A percentile compares a stretch with the other conserved stretches of the same genome.
Conservation (phyloP, 139 green algal species). For the Micractinium sp. region DNA sequence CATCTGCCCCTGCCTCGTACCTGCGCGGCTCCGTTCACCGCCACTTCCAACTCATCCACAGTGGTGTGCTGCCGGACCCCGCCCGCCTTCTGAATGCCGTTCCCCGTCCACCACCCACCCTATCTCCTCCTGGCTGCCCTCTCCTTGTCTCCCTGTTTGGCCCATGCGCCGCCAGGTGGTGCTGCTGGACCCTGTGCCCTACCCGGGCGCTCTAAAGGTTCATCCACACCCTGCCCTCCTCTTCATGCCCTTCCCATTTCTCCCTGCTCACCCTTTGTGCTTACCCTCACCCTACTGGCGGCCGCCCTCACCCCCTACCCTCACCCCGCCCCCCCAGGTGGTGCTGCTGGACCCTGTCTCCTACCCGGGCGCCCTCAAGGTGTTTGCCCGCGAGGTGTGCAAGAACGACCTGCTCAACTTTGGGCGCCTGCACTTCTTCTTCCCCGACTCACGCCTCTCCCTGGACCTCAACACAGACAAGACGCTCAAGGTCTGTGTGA, state of each 20-base stretch:
- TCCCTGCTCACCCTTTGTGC: too few species aligned
- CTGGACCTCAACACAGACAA: conserved; percentile 92
- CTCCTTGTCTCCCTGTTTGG: neutral
- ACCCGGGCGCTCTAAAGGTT: conserved; percentile 84
- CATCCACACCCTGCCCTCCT: too few species aligned
- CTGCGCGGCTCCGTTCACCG: too few species aligned
- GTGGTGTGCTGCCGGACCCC: too few species aligned
- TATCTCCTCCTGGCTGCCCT: too few species aligned
- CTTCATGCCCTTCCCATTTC: too few species aligned
- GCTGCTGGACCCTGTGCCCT: conserved; percentile 88
- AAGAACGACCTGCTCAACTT: conserved; percentile 94
- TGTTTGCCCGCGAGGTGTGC: conserved; percentile 85
- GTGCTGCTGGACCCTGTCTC: conserved; percentile 85
- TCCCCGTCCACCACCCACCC: too few species aligned
- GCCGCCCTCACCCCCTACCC: too few species aligned
- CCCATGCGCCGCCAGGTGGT: conserved; percentile 61
- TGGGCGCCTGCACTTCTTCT: conserved; percentile 92
- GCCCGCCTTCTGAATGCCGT: too few species aligned
- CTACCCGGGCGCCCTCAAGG: conserved; percentile 84
- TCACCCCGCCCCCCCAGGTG: conserved; percentile 67
- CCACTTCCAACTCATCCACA: too few species aligned
- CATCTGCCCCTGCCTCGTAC: too few species aligned
- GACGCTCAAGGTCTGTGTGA: conserved; percentile 79
- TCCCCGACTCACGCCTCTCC: conserved; percentile 84
- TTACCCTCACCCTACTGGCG: too few species aligned